Base-by-base conservation (phyloP, 768 basidiomycete genomes). In the Paxillus ammoniavirescens region DNA sequence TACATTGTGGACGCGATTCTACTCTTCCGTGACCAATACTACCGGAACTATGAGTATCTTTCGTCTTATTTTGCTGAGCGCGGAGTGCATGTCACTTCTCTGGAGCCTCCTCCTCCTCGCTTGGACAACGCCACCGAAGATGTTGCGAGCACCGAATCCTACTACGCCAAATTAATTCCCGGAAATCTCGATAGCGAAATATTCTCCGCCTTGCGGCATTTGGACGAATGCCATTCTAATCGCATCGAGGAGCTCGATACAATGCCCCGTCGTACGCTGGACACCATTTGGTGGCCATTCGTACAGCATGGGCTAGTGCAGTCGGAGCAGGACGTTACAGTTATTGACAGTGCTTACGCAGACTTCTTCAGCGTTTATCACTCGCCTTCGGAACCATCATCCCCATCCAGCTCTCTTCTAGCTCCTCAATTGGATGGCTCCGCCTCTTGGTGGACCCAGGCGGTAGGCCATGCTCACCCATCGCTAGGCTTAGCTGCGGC, bases 391-490 rank as follows among this genome's bases (percentile, higher is more conserved):
- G 33, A 53, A 30, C 54, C 72, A 8, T 30, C 65, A 2, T 52
- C 65, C 49, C 26, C 58, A 45, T 8, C 49, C 28, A 44, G 42
- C 47, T 83, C 70, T 50, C 77, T 74, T 50, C 72, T 79, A 60
- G 79, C 76, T 48, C 78, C 83, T 5, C 83, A 91, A 59, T 82
- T 93, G 59, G 95, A 98, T 63, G 87, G 91, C 4, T 97, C 95
- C 0, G 96, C 95, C 0, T 96, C 93, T 10, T 98, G 96, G 96
- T 98, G 96, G 93, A 98, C 94, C 0, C 96, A 98, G 70, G 81
- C 88, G 0, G 71, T 97, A 38, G 96, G 95, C 0, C 96, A 98
- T 62, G 86, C 83, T 0, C 73, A 88, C 59, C 82, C 90, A 0
- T 72, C 82, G 1, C 77, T 97, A 13, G 86, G 91, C 0, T 76